Base-by-base conservation (phyloP, 2,329 filamentous ascomycete species). In the Xylaria sp. region DNA sequence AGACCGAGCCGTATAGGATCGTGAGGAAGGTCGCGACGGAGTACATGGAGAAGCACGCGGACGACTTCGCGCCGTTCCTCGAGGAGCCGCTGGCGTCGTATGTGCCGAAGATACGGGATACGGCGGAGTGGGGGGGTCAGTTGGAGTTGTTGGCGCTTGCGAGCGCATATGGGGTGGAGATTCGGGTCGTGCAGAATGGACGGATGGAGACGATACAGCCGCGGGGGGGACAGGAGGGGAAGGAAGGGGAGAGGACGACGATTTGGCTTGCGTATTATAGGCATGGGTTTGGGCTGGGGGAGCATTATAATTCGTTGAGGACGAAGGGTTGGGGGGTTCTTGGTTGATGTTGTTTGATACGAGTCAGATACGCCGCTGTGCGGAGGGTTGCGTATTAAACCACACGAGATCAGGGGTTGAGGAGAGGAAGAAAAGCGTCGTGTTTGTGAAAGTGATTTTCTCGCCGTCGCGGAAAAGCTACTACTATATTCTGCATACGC, bases 251-350 rank as follows among this genome's bases (percentile, higher is more conserved):
- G 5, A 48, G 56, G 3, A 83, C 83, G 67, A 84, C 83, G 66
- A 81, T 96, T 54, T 97, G 94, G 93, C 74, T 99, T 74, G 93
- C 92, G 42, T 99, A 97, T 75, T 97, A 97, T 75, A 83, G 90
- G 68, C 92, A 97, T 77, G 91, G 90, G 53, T 97, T 95, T 74
- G 93, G 93, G 1, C 78, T 99, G 54, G 94, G 94, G 10, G 94
- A 97, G 78, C 94, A 99, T 76, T 99, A 99, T 76, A 99, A 99
- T 73, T 96, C 92, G 56, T 75, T 99, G 72, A 75, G 84, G 67
- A 83, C 79, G 69, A 61, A 60, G 59, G 39, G 57, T 2, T 59
- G 19, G 63, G 19, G 46, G 52, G 42, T 23, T 4, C 16, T 16
- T 16, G 16, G 16, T 16, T 16, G 16, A 16, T 16, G 16, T 16